phyloP scores from a whole-genome alignment of 108 stramenopile genomes.

The Fistulifera pelliculosa region DNA sequence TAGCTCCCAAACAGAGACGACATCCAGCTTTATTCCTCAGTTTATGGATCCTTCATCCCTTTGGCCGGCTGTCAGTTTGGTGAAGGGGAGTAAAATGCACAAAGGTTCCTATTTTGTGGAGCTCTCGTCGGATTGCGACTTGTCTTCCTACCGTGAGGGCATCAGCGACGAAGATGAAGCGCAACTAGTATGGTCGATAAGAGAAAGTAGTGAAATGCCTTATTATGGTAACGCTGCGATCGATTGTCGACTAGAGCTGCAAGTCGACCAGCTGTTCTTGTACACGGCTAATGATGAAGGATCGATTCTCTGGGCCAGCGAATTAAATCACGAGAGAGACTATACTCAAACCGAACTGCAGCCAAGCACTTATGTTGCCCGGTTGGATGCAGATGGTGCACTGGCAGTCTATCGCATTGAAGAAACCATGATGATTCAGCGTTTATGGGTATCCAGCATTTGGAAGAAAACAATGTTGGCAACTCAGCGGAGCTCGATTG shows the following conservation, averaged over 20 bases:
- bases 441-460: no score
- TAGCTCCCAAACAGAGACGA: not conserved
- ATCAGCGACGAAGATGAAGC: conserved; percentile 8
- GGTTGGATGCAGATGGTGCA: conserved; percentile 67
- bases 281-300: conserved; percentile 13
- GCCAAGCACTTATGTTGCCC: conserved; percentile 43
- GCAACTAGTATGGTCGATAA: conserved; percentile 33
- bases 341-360: conserved; percentile 10
- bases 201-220: conserved; percentile 8
- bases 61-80: conserved; percentile 1
- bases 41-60: not conserved
- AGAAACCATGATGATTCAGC: no score
- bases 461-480: no score
- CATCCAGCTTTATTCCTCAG: not conserved
- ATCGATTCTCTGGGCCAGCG: conserved; percentile 50
- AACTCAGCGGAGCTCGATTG: no score
- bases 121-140: no score
- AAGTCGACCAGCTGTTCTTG: conserved; percentile 28
- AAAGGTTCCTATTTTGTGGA: not conserved
- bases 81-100: not conserved
- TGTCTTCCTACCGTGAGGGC: no score
- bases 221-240: conserved; percentile 11
- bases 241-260: conserved; percentile 41
- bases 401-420: conserved; percentile 52
- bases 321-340: conserved; percentile 3